A percentile compares a stretch with the other conserved stretches of the same genome.
phyloP scores from a whole-genome alignment of 176 grass and related monocot genomes.

The Ampelocalamus luodianensis region DNA sequence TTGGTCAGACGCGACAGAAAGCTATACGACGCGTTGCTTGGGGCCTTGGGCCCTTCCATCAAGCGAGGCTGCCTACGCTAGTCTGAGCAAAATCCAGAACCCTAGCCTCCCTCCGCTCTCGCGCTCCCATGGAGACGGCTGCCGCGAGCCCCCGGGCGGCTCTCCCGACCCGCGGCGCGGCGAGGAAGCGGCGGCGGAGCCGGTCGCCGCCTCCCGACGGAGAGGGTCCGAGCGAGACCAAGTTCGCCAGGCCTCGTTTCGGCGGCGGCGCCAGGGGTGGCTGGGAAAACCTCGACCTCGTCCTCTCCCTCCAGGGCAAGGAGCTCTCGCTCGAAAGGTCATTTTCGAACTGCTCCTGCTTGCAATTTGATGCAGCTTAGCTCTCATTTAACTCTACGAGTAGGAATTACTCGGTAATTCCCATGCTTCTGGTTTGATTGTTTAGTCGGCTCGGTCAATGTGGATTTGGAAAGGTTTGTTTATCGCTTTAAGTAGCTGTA shows the following conservation, averaged over 20 bases:
- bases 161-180: neutral
- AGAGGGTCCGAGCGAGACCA: constrained; percentile 1
- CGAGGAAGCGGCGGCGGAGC: constrained; percentile 51
- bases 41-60: neutral
- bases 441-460: constrained; percentile 1
- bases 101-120: constrained; percentile 35
- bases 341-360: neutral
- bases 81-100: constrained; percentile 55
- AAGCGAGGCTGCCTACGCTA: neutral
- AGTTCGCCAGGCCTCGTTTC: constrained; percentile 9
- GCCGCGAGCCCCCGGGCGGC: constrained; percentile 15
- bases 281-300: constrained; percentile 75
- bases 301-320: constrained; percentile 82
- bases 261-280: constrained; percentile 1
- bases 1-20: neutral
- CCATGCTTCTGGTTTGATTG: constrained; percentile 24
- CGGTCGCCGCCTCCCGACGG: constrained; percentile 18
- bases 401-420: neutral
- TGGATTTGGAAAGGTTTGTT: constrained; percentile 20
- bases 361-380: constrained; percentile 6
- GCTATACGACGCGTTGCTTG: neutral
- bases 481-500: constrained; percentile 12
- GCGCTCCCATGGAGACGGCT: constrained; percentile 38
- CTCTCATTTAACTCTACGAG: neutral
- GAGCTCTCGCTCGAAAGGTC: constrained; percentile 76